Conservation (phyloP, 192 early-diverging fungal species). For the Podila epicladia region DNA sequence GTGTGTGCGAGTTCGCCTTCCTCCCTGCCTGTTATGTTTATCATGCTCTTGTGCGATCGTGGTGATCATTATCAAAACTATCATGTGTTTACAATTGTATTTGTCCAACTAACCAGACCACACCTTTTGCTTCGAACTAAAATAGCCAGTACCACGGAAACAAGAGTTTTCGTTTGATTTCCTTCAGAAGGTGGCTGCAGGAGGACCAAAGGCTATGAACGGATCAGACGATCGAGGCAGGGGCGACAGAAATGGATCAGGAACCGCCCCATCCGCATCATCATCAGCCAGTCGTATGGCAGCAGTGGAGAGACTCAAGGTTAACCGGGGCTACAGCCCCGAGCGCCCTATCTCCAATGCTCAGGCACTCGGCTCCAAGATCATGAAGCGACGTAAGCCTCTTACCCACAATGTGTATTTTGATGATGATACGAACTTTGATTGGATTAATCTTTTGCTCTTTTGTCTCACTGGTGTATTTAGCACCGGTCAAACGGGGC, state of each 20-base stretch:
- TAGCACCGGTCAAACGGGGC: conserved; percentile 32
- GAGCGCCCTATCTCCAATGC: conserved; percentile 29
- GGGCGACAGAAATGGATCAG: conserved; percentile 10
- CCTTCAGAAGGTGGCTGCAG: conserved; percentile 33
- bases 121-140: neutral
- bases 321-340: conserved; percentile 37
- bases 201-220: neutral
- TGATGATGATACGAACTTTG: neutral
- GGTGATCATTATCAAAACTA: neutral
- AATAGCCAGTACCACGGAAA: conserved; percentile 22
- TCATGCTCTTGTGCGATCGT: no score
- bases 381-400: conserved; percentile 34
- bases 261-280: neutral
- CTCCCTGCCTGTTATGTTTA: neutral
- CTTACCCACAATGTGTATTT: neutral
- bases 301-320: conserved; percentile 37
- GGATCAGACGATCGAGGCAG: conserved; percentile 18
- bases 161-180: conserved; percentile 29
- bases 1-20: neutral
- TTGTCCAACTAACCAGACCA: neutral
- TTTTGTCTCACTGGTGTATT: neutral
- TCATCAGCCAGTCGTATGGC: conserved; percentile 20
- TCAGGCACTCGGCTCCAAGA: conserved; percentile 28
- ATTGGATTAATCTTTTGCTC: neutral
- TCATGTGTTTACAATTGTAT: neutral